A percentile compares a stretch with the other conserved stretches of the same genome.
Conservation (phyloP, 352 stramenopile genomes). For the Lagenidium sp. region DNA sequence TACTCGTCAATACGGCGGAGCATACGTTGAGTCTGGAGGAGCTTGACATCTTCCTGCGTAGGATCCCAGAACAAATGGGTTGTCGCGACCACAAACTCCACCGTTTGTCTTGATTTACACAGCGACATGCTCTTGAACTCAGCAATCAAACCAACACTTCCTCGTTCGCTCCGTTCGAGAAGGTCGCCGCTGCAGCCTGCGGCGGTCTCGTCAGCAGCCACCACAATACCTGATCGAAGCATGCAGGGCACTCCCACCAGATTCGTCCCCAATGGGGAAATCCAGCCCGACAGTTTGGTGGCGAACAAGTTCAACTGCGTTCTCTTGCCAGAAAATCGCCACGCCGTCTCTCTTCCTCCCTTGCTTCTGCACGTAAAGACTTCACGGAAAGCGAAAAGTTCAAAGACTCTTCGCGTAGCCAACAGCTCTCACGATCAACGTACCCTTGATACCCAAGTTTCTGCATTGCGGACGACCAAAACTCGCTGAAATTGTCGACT, state of each 20-base stretch:
- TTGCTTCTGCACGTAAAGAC: slow-evolving; percentile 66
- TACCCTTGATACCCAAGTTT: slow-evolving; percentile 58
- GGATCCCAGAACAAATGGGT: slow-evolving; percentile 84
- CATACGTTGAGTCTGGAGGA: slow-evolving; percentile 59
- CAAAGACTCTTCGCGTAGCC: no score
- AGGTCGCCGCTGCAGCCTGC: slow-evolving; percentile 48
- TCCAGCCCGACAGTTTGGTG: slow-evolving; percentile 39
- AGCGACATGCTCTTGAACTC: slow-evolving; percentile 53
- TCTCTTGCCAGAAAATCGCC: slow-evolving; percentile 61
- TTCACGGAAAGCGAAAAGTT: slow-evolving; percentile 11
- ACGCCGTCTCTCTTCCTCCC: slow-evolving; percentile 54
- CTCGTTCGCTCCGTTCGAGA: slow-evolving; percentile 28
- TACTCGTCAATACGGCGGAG: slow-evolving; percentile 34
- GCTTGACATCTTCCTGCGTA: slow-evolving; percentile 73
- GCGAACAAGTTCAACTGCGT: slow-evolving; percentile 31
- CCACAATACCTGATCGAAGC: no score
- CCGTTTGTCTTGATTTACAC: slow-evolving; percentile 9
- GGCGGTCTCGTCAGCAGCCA: no score
- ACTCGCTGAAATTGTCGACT: slow-evolving; percentile 67
- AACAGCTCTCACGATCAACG: neutral
- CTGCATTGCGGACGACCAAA: slow-evolving; percentile 53
- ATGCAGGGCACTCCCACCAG: no score
- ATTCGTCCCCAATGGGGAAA: slow-evolving; percentile 35
- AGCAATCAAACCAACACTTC: slow-evolving; percentile 46
- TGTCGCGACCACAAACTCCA: slow-evolving; percentile 59